These are phyloP conservation scores for Eutrema yunnanense DNA, from an alignment of 345 rosid species.

Conservation along the genomic window DNA sequence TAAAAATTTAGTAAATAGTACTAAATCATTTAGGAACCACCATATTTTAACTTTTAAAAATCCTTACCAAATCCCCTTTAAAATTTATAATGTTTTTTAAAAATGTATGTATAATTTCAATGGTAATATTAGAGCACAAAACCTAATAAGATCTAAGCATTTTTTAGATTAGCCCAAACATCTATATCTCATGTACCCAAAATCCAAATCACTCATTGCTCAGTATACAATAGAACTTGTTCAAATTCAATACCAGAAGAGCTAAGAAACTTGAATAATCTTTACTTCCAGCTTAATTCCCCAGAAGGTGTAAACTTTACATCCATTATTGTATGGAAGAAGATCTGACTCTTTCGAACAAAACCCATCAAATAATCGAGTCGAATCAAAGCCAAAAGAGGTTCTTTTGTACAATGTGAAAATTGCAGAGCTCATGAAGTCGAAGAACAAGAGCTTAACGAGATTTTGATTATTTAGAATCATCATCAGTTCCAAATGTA, in stretches of 20 bases:
- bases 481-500: constrained; percentile 18
- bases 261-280: background rate
- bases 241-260: background rate
- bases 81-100: no score
- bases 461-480: constrained; percentile 13
- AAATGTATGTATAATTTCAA: background rate
- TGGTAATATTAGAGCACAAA: background rate
- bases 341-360: background rate
- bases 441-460: background rate
- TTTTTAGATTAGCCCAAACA: background rate
- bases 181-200: background rate
- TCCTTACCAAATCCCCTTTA: background rate
- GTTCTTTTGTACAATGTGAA: background rate
- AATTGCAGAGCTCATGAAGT: background rate
- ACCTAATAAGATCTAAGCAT: background rate
- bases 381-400: background rate
- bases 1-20: background rate
- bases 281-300: background rate
- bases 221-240: background rate
- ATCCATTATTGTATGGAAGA: background rate
- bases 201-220: background rate
- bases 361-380: background rate
- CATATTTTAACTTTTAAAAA: background rate
- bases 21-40: background rate
- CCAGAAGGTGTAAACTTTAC: background rate